Base-by-base conservation (phyloP, 108 stramenopile species). In the Cylindrotheca fusiformis region DNA sequence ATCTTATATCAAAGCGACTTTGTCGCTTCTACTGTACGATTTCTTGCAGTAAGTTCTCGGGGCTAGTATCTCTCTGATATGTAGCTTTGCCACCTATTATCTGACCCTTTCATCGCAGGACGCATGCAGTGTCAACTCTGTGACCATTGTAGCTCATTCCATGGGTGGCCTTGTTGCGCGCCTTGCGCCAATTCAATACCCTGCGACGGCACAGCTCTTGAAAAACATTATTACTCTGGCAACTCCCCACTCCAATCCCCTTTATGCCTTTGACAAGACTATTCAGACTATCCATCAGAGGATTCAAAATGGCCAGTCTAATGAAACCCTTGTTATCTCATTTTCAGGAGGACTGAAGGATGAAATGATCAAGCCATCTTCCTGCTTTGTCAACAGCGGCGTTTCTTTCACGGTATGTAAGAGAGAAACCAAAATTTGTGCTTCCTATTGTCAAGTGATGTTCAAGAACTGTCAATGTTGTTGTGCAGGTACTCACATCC, bases 291-390 rank as follows among this genome's bases (percentile, higher is more conserved):
- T 82, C n/a, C 60, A 63, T 32, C 47, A 54, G 44, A 26, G 31
- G 21, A 23, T 32, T 52, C 10, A 30, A 68, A 18, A 22, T 78
- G 27, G 63, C 78, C 45, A 19, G 4, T 36, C 32, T 21, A 48
- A 23, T 45, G 31, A 52, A 44, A 24, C 55, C 5, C 41, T 58
- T 14, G 54, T 82, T 8, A 68, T 89, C 21, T 85, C 91, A 5
- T 76, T 93, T 4, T 87, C 84, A 0, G 87, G 86, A 22, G 91
- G 91, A 10, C 56, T 89, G 25, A 63, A 82, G 48, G 91, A 93
- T 64, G 91, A 89, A 78, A 76, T 93, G 84, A 87, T 89, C 44
- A 82, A 77, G 22, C 85, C 87, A 18, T 46, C 45, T 44, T 53
- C 74, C 3, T 84, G 90, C 63, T 45, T 67, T 51, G 64, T 82